phyloP scores from a whole-genome alignment of 2,329 filamentous ascomycete genomes.

The Aschersonia sp. region DNA sequence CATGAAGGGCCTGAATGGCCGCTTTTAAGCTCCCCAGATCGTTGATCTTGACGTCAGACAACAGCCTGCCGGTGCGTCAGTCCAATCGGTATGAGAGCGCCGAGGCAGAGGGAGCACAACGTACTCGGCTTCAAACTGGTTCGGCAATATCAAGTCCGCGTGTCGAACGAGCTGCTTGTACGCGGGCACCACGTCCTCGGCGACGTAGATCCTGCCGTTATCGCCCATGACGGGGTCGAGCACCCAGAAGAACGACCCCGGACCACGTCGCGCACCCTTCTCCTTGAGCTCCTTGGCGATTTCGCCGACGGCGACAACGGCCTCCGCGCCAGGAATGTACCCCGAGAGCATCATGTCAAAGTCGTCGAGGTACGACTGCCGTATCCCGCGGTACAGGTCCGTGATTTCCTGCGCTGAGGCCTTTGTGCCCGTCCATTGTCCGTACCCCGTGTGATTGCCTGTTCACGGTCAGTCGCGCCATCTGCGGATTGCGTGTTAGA shows the following conservation, averaged over 20 bases:
- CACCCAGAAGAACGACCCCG: constrained; percentile 88
- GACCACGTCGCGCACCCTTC: constrained; percentile 38
- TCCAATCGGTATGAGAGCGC: too few relatives aligned
- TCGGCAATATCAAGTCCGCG: constrained; percentile 86
- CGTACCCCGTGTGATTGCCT: constrained; percentile 95
- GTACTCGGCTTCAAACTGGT: constrained; percentile 95
- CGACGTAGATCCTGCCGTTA: constrained; percentile 82
- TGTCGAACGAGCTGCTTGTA: constrained; percentile 69
- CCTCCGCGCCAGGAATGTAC: constrained; percentile 79
- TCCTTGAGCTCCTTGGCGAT: constrained; percentile 71
- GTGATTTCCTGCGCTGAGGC: constrained; percentile 70
- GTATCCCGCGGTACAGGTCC: constrained; percentile 72
- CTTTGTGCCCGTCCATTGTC: constrained; percentile 72
- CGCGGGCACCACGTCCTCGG: constrained; percentile 77
- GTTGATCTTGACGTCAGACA: constrained; percentile 73
- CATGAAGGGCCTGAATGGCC: constrained; percentile 67
- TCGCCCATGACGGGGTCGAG: constrained; percentile 98
- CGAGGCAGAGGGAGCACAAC: constrained; percentile 13
- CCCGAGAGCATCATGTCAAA: constrained; percentile 94
- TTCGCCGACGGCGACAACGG: constrained; percentile 68
- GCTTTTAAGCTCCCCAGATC: constrained; percentile 57
- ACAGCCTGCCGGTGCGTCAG: constrained; percentile 36
- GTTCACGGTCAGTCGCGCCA: constrained; percentile 1
- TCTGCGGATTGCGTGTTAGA: background rate
- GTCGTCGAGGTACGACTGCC: constrained; percentile 69